A percentile compares a stretch with the other conserved stretches of the same genome.
Evolutionary conservation across 257 asterid genomes (phyloP).

Genomic region (Solanum lycopersicoides): DNA sequence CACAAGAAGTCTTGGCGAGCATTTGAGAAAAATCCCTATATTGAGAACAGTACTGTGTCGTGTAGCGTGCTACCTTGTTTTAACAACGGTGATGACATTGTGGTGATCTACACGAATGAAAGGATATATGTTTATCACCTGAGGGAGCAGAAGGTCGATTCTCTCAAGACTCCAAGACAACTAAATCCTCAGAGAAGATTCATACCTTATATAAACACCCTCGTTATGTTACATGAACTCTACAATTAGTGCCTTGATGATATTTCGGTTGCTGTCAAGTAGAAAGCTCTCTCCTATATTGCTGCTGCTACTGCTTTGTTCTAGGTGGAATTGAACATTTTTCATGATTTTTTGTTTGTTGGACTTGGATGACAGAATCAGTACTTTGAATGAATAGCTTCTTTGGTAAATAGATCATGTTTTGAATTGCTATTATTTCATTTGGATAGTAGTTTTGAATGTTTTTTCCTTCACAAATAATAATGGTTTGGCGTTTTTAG

Average conservation of each 20-base stretch:
- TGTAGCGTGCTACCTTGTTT: neutral
- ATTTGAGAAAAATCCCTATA: slow-evolving; percentile 10
- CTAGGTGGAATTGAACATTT: neutral
- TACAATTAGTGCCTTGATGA: neutral
- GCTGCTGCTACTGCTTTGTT: neutral
- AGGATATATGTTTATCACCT: neutral
- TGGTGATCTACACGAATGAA: neutral
- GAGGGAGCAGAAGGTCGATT: neutral
- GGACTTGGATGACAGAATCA: neutral
- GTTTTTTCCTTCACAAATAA: neutral
- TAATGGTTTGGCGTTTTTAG: neutral
- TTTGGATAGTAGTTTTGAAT: neutral
- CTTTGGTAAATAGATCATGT: neutral
- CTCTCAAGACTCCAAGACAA: neutral
- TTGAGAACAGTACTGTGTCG: slow-evolving; percentile 8
- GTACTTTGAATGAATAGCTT: neutral
- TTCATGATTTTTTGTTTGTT: neutral
- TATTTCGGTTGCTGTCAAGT: neutral
- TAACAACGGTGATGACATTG: neutral
- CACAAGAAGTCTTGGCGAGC: neutral
- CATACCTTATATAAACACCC: slow-evolving; percentile 36
- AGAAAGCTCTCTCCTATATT: neutral
- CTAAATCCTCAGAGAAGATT: neutral
- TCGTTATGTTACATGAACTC: slow-evolving; percentile 13
- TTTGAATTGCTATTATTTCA: neutral